Conservation (phyloP, 306 rosid species). For the Pyrus pyrifolia region DNA sequence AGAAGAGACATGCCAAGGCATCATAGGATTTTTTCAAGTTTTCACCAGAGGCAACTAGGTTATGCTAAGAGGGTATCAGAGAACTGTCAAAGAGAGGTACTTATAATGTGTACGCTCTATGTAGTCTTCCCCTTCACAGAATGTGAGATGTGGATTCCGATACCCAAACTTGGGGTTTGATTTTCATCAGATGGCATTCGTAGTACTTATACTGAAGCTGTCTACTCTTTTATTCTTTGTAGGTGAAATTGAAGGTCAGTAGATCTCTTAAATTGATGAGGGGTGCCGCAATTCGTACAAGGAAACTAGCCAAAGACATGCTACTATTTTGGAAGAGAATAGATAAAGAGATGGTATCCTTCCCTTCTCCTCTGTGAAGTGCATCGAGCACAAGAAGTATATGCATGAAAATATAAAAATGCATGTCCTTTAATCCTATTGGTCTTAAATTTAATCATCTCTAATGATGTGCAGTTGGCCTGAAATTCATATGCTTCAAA, state of each 20-base stretch:
- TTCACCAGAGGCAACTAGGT: conserved; percentile 81
- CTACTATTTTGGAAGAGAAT: conserved; percentile 88
- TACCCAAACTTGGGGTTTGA: conserved; percentile 6
- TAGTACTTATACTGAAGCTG: conserved; percentile 19
- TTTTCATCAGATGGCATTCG: conserved; percentile 2
- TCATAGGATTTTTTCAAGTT: conserved; percentile 57
- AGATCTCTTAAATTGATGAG: conserved; percentile 78
- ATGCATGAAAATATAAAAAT: neutral
- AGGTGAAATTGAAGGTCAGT: conserved; percentile 85
- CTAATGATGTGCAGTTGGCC: neutral
- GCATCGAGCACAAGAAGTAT: neutral
- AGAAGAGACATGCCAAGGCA: conserved; percentile 91
- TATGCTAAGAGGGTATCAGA: conserved; percentile 95
- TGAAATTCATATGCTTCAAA: neutral
- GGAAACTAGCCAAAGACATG: conserved; percentile 91
- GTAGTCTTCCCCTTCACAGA: neutral
- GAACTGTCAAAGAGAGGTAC: conserved; percentile 96
- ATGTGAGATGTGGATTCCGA: conserved; percentile 14
- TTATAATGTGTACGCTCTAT: conserved; percentile 11
- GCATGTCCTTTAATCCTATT: neutral
- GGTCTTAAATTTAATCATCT: neutral
- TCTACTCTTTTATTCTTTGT: conserved; percentile 14
- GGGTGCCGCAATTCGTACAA: conserved; percentile 77
- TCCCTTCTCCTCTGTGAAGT: conserved; percentile 14
- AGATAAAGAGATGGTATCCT: conserved; percentile 87